Conservation (phyloP, 1,139 yeast genomes). For the Pichia sp. region DNA sequence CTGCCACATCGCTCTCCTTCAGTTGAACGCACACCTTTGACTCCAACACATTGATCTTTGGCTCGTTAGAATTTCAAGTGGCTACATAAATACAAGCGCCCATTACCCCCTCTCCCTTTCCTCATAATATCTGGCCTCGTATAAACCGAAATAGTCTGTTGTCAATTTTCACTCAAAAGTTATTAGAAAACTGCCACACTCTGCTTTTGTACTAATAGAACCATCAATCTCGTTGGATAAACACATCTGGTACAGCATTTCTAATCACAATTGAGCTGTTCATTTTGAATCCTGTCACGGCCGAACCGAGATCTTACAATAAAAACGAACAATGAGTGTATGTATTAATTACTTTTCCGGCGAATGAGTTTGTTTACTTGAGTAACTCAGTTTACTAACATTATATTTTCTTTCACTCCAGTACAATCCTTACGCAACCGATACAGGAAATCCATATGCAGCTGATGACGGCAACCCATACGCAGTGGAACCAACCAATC, state of each 20-base stretch:
- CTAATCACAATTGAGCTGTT: background rate
- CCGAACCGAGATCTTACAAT: background rate
- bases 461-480: conserved; percentile 15
- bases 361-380: no score
- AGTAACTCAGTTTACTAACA: no score
- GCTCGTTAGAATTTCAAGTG: background rate
- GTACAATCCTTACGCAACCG: conserved; percentile 14
- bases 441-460: conserved; percentile 25
- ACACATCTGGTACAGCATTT: background rate
- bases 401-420: background rate
- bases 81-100: background rate
- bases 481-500: conserved; percentile 15
- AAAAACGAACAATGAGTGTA: conserved; percentile 5
- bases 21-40: background rate
- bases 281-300: background rate
- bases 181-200: background rate
- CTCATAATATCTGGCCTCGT: background rate
- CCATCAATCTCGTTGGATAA: background rate
- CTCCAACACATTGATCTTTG: background rate
- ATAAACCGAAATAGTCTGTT: background rate
- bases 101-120: background rate
- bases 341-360: background rate
- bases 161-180: background rate
- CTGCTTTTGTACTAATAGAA: background rate
- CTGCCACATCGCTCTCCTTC: background rate